A percentile compares a stretch with the other conserved stretches of the same genome.
These are phyloP conservation scores for Pilasporangium apinafurcum DNA, from an alignment of 352 stramenopile species.

Conservation along the genomic window DNA sequence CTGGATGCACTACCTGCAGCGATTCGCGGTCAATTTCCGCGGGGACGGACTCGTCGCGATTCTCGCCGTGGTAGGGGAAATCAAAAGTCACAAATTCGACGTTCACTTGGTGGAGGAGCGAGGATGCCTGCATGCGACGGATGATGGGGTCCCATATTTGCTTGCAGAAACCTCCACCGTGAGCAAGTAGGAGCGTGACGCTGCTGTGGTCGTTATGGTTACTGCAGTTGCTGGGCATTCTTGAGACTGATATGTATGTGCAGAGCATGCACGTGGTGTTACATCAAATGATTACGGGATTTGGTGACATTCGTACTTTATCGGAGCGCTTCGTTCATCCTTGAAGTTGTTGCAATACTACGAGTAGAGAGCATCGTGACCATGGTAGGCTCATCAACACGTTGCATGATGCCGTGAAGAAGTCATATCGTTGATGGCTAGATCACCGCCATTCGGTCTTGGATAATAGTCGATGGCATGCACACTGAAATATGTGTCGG, in stretches of 20 bases:
- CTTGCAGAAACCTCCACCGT: conserved; percentile 38
- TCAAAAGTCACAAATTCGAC: conserved; percentile 28
- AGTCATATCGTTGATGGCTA: no score
- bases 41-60: conserved; percentile 4
- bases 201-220: conserved; percentile 14
- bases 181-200: conserved; percentile 29
- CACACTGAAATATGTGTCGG: no score
- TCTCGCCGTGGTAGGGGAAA: conserved; percentile 36
- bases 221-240: neutral
- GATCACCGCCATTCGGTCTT: no score
- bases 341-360: no score
- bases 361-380: no score
- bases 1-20: conserved; percentile 8
- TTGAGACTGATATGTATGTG: neutral
- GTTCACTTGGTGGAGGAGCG: conserved; percentile 11
- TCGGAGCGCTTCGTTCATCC: no score
- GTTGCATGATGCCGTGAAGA: no score
- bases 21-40: neutral
- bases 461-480: no score
- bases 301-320: no score
- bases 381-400: no score
- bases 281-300: no score
- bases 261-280: no score
- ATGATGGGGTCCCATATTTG: conserved; percentile 41
- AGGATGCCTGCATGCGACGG: conserved; percentile 14